phyloP scores from a whole-genome alignment of 768 basidiomycete species.

The Tricholomella constricta region DNA sequence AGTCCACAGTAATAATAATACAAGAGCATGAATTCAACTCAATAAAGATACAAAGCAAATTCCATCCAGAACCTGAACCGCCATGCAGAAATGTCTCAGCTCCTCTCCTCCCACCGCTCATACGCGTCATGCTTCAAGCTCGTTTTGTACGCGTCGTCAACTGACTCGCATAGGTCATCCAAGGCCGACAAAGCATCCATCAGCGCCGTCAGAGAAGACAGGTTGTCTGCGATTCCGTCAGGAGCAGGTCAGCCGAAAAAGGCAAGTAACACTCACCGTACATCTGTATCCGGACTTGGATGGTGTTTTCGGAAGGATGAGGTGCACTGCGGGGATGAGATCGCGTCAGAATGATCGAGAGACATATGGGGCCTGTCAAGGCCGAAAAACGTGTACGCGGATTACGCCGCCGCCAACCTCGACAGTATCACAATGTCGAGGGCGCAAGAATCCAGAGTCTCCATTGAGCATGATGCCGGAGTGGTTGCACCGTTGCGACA shows the following conservation, averaged over 20 bases:
- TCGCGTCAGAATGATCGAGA: constrained; percentile 2
- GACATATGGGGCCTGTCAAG: neutral
- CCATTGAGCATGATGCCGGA: constrained; percentile 1
- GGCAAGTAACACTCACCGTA: constrained; percentile 69
- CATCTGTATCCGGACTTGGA: constrained; percentile 99
- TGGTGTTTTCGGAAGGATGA: constrained; percentile 96
- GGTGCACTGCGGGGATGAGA: constrained; percentile 58
- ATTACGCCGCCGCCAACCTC: neutral
- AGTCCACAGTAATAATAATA: constrained; percentile 7
- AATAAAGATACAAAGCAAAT: constrained; percentile 13
- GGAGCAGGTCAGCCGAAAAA: neutral
- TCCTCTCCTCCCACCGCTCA: constrained; percentile 72
- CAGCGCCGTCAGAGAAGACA: constrained; percentile 85
- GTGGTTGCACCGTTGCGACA: constrained; percentile 1
- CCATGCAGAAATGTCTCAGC: constrained; percentile 32
- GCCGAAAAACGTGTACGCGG: constrained; percentile 1
- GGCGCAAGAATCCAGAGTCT: neutral
- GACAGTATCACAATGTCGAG: neutral
- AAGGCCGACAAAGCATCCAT: constrained; percentile 76
- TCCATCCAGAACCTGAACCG: neutral
- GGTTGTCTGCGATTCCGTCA: constrained; percentile 55
- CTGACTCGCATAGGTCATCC: constrained; percentile 70
- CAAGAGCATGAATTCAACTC: constrained; percentile 4
- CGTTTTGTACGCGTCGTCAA: constrained; percentile 67
- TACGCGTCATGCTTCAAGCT: constrained; percentile 57